phyloP scores from a whole-genome alignment of 1,139 yeast genomes.

The Kodamaea sp. region DNA sequence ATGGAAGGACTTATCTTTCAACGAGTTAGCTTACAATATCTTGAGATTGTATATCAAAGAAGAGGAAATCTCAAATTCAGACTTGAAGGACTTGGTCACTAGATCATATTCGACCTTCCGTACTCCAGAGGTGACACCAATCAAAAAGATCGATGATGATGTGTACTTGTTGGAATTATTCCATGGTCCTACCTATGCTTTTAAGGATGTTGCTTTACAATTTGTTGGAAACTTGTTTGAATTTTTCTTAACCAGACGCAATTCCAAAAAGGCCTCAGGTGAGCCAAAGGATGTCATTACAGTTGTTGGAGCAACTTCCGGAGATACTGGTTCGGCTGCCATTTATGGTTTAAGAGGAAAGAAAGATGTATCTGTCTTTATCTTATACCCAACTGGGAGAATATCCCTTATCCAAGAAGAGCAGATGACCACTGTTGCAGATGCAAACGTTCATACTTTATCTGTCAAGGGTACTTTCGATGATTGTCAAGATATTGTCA shows the following conservation, averaged over 20 bases:
- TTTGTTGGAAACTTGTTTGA: slow-evolving; percentile 96
- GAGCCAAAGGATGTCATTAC: slow-evolving; percentile 78
- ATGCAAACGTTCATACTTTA: slow-evolving; percentile 88
- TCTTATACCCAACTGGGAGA: slow-evolving; percentile 94
- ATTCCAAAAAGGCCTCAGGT: slow-evolving; percentile 58
- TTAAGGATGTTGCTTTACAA: slow-evolving; percentile 97
- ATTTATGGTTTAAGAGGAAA: slow-evolving; percentile 96
- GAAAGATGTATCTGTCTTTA: slow-evolving; percentile 94
- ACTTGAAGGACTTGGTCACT: slow-evolving; percentile 60
- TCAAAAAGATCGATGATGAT: slow-evolving; percentile 56
- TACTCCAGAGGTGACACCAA: slow-evolving; percentile 81
- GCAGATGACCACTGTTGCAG: slow-evolving; percentile 98
- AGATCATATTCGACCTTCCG: slow-evolving; percentile 90
- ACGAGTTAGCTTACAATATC: slow-evolving; percentile 83
- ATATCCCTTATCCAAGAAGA: slow-evolving; percentile 97
- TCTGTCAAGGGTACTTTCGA: slow-evolving; percentile 96
- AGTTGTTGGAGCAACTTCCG: slow-evolving; percentile 98
- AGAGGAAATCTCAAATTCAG: slow-evolving; percentile 70
- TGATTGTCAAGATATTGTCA: slow-evolving; percentile 96
- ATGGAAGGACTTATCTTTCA: slow-evolving; percentile 78
- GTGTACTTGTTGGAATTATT: slow-evolving; percentile 84
- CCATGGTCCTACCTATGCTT: slow-evolving; percentile 99
- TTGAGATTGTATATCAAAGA: slow-evolving; percentile 74
- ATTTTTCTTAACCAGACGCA: slow-evolving; percentile 79
- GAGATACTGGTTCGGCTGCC: slow-evolving; percentile 99